These are phyloP conservation scores for Phytophthora cryptogea DNA, from an alignment of 352 stramenopile genomes.

Conservation along the genomic window DNA sequence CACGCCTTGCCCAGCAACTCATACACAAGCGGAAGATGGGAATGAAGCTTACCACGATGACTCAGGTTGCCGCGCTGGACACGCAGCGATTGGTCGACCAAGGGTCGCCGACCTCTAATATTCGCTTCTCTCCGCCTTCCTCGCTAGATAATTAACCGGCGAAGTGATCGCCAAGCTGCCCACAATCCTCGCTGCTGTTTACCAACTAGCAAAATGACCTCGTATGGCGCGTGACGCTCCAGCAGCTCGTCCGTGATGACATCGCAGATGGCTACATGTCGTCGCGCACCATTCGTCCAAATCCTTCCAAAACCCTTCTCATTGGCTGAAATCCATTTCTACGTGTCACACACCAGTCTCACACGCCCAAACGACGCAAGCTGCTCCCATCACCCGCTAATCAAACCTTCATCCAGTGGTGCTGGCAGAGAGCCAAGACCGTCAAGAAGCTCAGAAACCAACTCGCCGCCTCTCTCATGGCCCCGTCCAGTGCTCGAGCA, in stretches of 20 bases:
- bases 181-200: slow-evolving; percentile 10
- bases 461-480: slow-evolving; percentile 31
- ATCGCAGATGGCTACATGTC: slow-evolving; percentile 9
- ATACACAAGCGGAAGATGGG: too few species aligned
- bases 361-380: slow-evolving; percentile 11
- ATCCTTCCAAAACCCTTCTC: not conserved
- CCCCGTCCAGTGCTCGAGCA: slow-evolving; percentile 8
- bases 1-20: too few species aligned
- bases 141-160: not conserved
- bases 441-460: slow-evolving; percentile 6
- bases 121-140: not conserved
- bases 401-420: slow-evolving; percentile 2
- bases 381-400: slow-evolving; percentile 13
- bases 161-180: too few species aligned
- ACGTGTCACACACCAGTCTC: slow-evolving; percentile 12
- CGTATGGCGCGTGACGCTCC: slow-evolving; percentile 7
- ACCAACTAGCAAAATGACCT: slow-evolving; percentile 21
- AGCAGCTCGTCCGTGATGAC: slow-evolving; percentile 12
- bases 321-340: slow-evolving; percentile 11
- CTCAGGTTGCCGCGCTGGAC: not conserved
- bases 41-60: too few species aligned
- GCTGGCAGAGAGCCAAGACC: slow-evolving; percentile 17
- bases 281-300: slow-evolving; percentile 7
- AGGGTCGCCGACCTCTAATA: not conserved
- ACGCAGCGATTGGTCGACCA: not conserved